phyloP scores from a whole-genome alignment of 768 basidiomycete genomes.

The Amanita inopinata region DNA sequence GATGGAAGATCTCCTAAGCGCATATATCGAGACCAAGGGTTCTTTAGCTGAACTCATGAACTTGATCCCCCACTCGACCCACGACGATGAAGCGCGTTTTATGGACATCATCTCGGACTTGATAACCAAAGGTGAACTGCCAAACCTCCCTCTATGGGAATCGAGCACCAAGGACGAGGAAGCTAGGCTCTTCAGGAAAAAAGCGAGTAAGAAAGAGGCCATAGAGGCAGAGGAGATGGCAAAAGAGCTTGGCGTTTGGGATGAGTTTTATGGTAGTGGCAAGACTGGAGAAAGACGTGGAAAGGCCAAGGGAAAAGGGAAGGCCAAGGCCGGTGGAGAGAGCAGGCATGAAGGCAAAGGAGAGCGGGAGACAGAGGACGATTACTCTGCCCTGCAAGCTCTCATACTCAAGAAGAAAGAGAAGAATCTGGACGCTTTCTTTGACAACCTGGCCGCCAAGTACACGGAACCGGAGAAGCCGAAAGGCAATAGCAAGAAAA shows the following conservation, averaged over 20 bases:
- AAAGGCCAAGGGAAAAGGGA: conserved; percentile 43
- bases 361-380: conserved; percentile 41
- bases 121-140: conserved; percentile 52
- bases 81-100: conserved; percentile 82
- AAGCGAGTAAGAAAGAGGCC: conserved; percentile 70
- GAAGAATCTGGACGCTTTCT: conserved; percentile 59
- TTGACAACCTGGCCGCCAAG: conserved; percentile 68
- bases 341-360: conserved; percentile 24
- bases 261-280: conserved; percentile 81
- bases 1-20: conserved; percentile 61
- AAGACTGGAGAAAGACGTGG: conserved; percentile 51
- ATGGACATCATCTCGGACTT: conserved; percentile 56
- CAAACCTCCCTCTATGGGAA: conserved; percentile 53
- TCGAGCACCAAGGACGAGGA: conserved; percentile 71
- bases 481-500: conserved; percentile 48
- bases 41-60: conserved; percentile 76
- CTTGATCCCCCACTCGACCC: conserved; percentile 76
- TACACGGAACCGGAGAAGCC: conserved; percentile 42
- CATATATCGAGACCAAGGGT: conserved; percentile 66
- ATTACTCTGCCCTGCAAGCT: conserved; percentile 65
- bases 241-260: conserved; percentile 87
- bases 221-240: conserved; percentile 77
- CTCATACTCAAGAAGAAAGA: conserved; percentile 69
- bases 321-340: conserved; percentile 30
- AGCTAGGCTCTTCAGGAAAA: conserved; percentile 61